Percentiles rank a stretch among this genome's conserved stretches.
Conservation (phyloP, 257 asterid genomes). For the Nicotiana benthamiana region DNA sequence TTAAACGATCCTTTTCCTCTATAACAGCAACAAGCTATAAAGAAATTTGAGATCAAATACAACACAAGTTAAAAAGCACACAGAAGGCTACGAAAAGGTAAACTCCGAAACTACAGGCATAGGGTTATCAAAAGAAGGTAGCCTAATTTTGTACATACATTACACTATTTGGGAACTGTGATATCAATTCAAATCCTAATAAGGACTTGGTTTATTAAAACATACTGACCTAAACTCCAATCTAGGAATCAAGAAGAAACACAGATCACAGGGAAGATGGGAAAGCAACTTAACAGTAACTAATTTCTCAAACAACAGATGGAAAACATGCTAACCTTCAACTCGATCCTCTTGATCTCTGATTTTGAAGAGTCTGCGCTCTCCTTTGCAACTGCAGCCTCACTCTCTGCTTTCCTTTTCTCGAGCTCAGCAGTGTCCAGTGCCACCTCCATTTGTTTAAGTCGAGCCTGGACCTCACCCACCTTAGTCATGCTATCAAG, state of each 20-base stretch:
- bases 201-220: background rate
- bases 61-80: background rate
- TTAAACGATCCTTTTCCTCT: conserved; percentile 65
- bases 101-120: background rate
- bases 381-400: conserved; percentile 61
- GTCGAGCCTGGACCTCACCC: conserved; percentile 56
- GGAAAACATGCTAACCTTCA: conserved; percentile 48
- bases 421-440: conserved; percentile 60
- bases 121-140: background rate
- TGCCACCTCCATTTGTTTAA: conserved; percentile 69
- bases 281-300: background rate
- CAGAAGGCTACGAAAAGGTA: background rate
- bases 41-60: conserved; percentile 15
- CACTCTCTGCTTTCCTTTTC: conserved; percentile 66
- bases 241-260: conserved; percentile 1
- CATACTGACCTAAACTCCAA: background rate
- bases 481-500: conserved; percentile 69
- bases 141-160: background rate
- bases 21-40: conserved; percentile 58
- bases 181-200: background rate
- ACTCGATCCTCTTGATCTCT: conserved; percentile 69
- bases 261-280: background rate
- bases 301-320: background rate
- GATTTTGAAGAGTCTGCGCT: conserved; percentile 50
- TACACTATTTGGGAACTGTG: background rate